Evolutionary conservation across 176 grass and related monocot genomes (phyloP), one percentile per base, ranked within the genome.

Genomic region (Poa pratensis): DNA sequence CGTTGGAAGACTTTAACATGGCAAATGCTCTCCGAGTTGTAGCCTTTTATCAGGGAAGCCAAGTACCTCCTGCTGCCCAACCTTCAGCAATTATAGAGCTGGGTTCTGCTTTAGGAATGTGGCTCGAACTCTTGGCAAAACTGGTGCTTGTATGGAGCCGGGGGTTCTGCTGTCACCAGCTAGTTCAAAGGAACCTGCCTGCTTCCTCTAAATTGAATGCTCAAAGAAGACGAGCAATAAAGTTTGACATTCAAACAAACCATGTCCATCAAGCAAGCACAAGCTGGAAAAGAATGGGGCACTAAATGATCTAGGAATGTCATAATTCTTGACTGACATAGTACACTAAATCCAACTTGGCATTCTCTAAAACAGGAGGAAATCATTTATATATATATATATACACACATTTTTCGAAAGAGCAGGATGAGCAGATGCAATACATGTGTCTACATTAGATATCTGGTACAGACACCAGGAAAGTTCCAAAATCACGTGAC

Each of bases 321-420:
- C 42, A 48, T 1, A 73, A 23, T 48, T 71, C 10, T 71, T 24
- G 43, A 26, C 19, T 46, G 0, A 48, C 12, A 73, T 48, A 46
- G 12, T 43, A 26, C 40, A 51, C 17, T 1, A 27, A 73, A 24
- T 17, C 32, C 19, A 59, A 72, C 51, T 15, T 59, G 17, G 52
- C 22, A 82, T 37, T 82, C 48, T 59, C 46, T 9, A 23, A 59
- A 72, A 82, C 42, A 80, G 26, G 45, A 20, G 42, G 3, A 69
- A 24, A 68, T 4, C 22, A 80, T 50, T 27, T 15, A 13, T 57
- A n/a, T n/a, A n/a, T 22, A 7, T 20, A 74, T 34, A 19, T 51
- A 80, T 46, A 81, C 70, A 91, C 76, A 88, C 81, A 30, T 27
- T 32, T 16, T 80, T 69, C 83, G n/a, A 20, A 84, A 75, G 3